phyloP scores from a whole-genome alignment of 257 asterid genomes.

The Petrea volubilis region DNA sequence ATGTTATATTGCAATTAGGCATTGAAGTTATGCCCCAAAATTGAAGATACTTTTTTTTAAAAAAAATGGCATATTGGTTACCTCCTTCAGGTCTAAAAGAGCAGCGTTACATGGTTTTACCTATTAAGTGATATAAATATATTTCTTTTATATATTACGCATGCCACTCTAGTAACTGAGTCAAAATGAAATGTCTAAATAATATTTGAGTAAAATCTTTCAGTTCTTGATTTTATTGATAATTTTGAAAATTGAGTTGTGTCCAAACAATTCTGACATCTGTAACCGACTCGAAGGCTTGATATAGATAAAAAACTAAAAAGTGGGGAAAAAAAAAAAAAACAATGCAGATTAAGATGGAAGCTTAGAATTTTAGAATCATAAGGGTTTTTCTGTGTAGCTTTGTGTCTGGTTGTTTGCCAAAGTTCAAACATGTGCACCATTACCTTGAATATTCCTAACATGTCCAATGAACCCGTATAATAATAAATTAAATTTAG shows the following conservation, averaged over 20 bases:
- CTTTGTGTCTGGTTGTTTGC: constrained; percentile 28
- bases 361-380: background rate
- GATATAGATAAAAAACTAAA: background rate
- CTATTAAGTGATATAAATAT: too few species aligned
- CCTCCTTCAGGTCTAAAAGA: too few species aligned
- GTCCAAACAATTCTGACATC: background rate
- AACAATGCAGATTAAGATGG: background rate
- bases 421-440: constrained; percentile 30
- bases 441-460: constrained; percentile 26
- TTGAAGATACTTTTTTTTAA: too few species aligned
- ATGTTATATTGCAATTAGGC: background rate
- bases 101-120: too few species aligned
- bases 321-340: background rate
- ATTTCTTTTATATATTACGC: too few species aligned
- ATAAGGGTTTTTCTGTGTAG: background rate
- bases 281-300: background rate
- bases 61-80: too few species aligned
- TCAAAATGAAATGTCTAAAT: too few species aligned
- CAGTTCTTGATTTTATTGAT: too few species aligned
- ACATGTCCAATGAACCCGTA: constrained; percentile 25
- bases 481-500: constrained; percentile 3
- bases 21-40: background rate
- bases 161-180: too few species aligned
- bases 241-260: too few species aligned
- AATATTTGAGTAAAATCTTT: too few species aligned